phyloP scores from a whole-genome alignment of 805 yeast species.

The Lipomyces chichibuensis region DNA sequence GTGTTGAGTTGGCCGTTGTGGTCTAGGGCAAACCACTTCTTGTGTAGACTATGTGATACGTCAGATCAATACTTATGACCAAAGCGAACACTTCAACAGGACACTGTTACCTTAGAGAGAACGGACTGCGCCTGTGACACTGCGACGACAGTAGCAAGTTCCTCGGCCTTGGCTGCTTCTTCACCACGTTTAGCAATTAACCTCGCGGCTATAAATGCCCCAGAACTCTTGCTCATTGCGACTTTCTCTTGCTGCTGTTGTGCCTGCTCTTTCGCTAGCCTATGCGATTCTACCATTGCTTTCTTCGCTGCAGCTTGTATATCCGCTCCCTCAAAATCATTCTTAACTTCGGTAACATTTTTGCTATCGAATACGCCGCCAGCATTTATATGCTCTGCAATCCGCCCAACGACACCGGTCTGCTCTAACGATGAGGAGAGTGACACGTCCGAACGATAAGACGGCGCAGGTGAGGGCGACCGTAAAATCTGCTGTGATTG shows the following conservation, averaged over 20 bases:
- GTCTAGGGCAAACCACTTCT: slow-evolving; percentile 13
- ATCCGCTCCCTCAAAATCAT: background rate
- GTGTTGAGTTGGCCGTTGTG: slow-evolving; percentile 7
- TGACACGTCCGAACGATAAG: background rate
- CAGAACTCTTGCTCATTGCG: background rate
- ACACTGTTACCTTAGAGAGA: background rate
- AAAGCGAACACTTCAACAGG: too few species aligned
- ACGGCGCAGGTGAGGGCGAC: slow-evolving; percentile 1
- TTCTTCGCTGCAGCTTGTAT: background rate
- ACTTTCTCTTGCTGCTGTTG: background rate
- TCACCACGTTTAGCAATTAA: slow-evolving; percentile 4
- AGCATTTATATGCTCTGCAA: background rate
- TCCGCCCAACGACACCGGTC: background rate
- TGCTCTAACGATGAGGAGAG: background rate
- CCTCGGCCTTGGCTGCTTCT: background rate
- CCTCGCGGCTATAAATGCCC: slow-evolving; percentile 2
- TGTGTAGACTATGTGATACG: background rate
- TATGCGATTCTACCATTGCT: background rate
- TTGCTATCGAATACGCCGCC: background rate
- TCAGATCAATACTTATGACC: too few species aligned
- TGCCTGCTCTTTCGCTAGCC: background rate
- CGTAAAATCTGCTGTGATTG: background rate
- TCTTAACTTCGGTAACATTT: background rate
- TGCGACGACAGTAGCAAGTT: background rate
- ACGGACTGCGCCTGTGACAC: background rate